A percentile compares a stretch with the other conserved stretches of the same genome.
phyloP scores from a whole-genome alignment of 768 basidiomycete species.

The Boletus rubroflammeus region DNA sequence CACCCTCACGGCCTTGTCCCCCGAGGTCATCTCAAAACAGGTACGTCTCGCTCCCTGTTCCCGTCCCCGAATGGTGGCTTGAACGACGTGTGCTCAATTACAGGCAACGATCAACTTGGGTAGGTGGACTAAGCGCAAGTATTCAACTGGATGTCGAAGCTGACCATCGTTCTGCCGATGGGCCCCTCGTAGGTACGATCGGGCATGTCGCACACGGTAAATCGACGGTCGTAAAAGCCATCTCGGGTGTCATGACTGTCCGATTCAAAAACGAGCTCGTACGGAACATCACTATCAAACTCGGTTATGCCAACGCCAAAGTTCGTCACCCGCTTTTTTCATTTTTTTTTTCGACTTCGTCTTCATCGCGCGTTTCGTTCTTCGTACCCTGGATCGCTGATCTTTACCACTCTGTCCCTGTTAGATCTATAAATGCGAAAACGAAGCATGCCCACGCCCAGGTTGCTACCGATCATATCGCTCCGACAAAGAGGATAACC shows the following conservation, averaged over 20 bases:
- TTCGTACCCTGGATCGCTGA: neutral
- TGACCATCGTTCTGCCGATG: constrained; percentile 8
- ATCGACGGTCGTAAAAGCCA: constrained; percentile 96
- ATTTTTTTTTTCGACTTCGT: neutral
- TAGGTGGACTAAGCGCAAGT: constrained; percentile 25
- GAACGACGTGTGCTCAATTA: constrained; percentile 10
- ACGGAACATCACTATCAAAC: constrained; percentile 98
- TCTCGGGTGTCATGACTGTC: constrained; percentile 97
- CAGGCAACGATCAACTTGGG: constrained; percentile 95
- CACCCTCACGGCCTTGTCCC: constrained; percentile 82
- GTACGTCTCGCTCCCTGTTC: constrained; percentile 39
- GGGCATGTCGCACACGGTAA: constrained; percentile 99
- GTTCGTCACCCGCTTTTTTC: constrained; percentile 42
- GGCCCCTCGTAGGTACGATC: constrained; percentile 77
- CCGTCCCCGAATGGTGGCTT: neutral
- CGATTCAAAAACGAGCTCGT: constrained; percentile 99
- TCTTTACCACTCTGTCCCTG: constrained; percentile 5
- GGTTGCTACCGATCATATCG: constrained; percentile 93
- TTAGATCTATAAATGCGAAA: constrained; percentile 98
- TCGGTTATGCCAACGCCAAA: constrained; percentile 99
- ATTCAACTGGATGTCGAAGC: neutral
- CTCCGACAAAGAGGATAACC: constrained; percentile 90
- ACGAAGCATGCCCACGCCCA: constrained; percentile 87
- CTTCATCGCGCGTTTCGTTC: neutral
- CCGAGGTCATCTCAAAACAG: constrained; percentile 89